Base-by-base conservation (phyloP, 2,329 filamentous ascomycete genomes). In the Arthrobotrys sphaeroides region DNA sequence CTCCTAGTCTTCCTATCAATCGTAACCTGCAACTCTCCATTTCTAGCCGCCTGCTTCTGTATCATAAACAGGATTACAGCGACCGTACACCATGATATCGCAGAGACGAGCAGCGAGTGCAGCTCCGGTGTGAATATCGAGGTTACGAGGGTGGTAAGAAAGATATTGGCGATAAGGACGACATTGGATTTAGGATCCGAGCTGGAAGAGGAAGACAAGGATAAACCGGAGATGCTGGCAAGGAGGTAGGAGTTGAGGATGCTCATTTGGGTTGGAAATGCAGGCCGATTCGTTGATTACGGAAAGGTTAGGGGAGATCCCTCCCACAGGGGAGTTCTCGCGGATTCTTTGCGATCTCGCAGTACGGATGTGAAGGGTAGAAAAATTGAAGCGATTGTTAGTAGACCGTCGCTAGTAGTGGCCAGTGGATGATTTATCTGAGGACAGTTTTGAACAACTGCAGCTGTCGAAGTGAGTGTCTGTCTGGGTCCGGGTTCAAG, bases 21-120 rank as follows among this genome's bases (percentile, higher is more conserved):
- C 5, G 57, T 49, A 10, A 45, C 31, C 66, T 72, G 66, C 22
- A 53, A 28, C 20, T 66, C 60, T 22, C 73, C 66, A 67, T 69
- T 65, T 16, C 59, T 43, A 18, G 49, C 22, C 24, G 66, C 7
- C 26, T 72, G 65, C 33, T 67, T 28, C 42, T 60, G 73, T n/a
- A 72, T 36, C 36, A 72, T 36, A 45, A 70, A 72, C 18, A 68
- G 33, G 7, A 77, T 43, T 18, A 77, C 53, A 7, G 73, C 67
- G 10, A 77, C 73, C 5, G 73, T 77, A n/a, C 59, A 66, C 73
- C 73, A 77, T 20, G 66, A 72, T 40, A 77, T 53, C 31, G 42
- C 73, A 22, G 73, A 72, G 2, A 72, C 64, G 9, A 77, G 59
- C 18, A 77, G 31, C 12, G 65, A 65, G 28, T 72, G 66, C 33